phyloP scores from a whole-genome alignment of 306 rosid genomes.

The Dicorynia guianensis region DNA sequence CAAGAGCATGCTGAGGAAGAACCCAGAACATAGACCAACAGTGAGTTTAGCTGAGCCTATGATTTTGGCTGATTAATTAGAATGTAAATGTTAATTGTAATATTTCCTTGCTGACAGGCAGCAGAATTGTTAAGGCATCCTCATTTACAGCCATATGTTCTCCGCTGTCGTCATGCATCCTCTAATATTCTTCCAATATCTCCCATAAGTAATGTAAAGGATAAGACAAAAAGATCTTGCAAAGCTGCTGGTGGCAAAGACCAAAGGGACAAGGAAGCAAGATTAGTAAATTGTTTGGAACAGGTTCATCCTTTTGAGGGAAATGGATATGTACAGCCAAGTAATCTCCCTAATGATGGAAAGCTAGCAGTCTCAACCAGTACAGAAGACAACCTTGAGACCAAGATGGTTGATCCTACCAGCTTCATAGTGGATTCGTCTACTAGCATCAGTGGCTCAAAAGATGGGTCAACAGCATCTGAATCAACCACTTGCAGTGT shows the following conservation, averaged over 20 bases:
- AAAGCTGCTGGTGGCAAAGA: constrained; percentile 56
- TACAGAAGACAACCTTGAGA: constrained; percentile 75
- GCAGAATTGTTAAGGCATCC: constrained; percentile 86
- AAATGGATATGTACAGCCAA: constrained; percentile 43
- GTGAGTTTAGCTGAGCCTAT: constrained; percentile 58
- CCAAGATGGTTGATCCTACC: constrained; percentile 71
- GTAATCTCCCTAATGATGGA: constrained; percentile 44
- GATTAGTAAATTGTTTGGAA: constrained; percentile 46
- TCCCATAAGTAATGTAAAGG: constrained; percentile 60
- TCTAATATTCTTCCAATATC: constrained; percentile 70
- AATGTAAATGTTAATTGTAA: constrained; percentile 37
- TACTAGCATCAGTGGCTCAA: constrained; percentile 60
- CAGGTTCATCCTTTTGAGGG: constrained; percentile 56
- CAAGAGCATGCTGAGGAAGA: constrained; percentile 93
- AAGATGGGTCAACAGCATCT: constrained; percentile 70
- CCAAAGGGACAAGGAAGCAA: constrained; percentile 56
- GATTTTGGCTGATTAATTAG: constrained; percentile 24
- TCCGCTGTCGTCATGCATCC: constrained; percentile 76
- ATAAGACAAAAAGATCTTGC: constrained; percentile 55
- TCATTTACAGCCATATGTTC: constrained; percentile 74
- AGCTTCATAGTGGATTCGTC: constrained; percentile 58
- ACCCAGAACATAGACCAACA: constrained; percentile 92
- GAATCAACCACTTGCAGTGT: constrained; percentile 62
- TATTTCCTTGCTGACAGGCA: constrained; percentile 60
- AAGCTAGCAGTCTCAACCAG: constrained; percentile 44